Conservation (phyloP, 2,329 filamentous ascomycete species). For the Metarhizium brunneum region DNA sequence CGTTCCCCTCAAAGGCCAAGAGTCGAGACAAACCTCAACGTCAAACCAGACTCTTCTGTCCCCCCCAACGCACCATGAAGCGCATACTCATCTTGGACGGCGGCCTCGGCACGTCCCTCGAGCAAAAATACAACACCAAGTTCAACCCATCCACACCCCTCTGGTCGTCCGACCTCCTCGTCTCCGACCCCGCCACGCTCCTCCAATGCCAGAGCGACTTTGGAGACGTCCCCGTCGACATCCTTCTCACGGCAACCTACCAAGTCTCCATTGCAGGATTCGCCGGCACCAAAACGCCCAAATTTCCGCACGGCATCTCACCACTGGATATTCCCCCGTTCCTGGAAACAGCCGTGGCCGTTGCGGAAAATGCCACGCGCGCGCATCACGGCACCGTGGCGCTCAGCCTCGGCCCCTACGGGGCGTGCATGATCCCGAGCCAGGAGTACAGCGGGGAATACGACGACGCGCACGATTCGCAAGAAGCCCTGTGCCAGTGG, state of each 20-base stretch:
- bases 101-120: constrained; percentile 57
- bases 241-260: constrained; percentile 60
- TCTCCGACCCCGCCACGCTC: constrained; percentile 42
- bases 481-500: constrained; percentile 41
- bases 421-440: constrained; percentile 55
- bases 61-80: constrained; percentile 11
- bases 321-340: constrained; percentile 28
- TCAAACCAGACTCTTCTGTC: no score
- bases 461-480: constrained; percentile 35
- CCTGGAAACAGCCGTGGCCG: constrained; percentile 33
- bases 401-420: constrained; percentile 56
- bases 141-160: constrained; percentile 48
- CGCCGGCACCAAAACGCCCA: constrained; percentile 32
- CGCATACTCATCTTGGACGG: constrained; percentile 46
- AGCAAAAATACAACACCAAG: constrained; percentile 42
- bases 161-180: constrained; percentile 60
- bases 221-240: constrained; percentile 45
- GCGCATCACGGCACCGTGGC: constrained; percentile 31
- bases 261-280: constrained; percentile 53
- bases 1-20: no score
- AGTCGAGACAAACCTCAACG: no score
- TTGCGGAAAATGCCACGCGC: constrained; percentile 27
- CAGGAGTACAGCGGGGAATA: constrained; percentile 58
- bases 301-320: constrained; percentile 34
- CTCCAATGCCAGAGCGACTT: constrained; percentile 48